phyloP scores from a whole-genome alignment of 2,329 filamentous ascomycete species.

The Amauroascus niger region DNA sequence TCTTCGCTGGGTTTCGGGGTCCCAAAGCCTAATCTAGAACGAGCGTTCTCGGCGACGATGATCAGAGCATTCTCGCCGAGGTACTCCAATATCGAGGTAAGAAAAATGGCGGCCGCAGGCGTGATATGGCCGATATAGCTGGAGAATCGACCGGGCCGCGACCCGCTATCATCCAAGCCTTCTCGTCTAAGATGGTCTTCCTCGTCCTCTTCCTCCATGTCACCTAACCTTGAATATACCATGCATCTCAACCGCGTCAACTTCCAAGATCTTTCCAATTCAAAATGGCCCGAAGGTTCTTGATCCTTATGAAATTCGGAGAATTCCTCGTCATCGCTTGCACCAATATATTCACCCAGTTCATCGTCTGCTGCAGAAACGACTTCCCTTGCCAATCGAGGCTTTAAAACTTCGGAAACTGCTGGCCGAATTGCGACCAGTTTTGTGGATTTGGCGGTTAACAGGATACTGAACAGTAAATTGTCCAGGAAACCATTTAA shows the following conservation, averaged over 20 bases:
- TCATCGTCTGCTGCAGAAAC: constrained; percentile 77
- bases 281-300: constrained; percentile 56
- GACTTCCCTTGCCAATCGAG: constrained; percentile 75
- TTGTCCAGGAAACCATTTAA: constrained; percentile 93
- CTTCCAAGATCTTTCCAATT: constrained; percentile 91
- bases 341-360: constrained; percentile 74
- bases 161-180: constrained; percentile 48
- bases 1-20: constrained; percentile 35
- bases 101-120: constrained; percentile 85
- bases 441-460: constrained; percentile 65
- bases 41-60: constrained; percentile 77
- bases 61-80: constrained; percentile 84
- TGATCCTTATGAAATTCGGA: constrained; percentile 46
- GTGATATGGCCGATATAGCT: constrained; percentile 59
- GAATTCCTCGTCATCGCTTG: constrained; percentile 60
- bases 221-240: constrained; percentile 93
- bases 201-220: constrained; percentile 97
- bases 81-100: constrained; percentile 89
- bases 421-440: constrained; percentile 68
- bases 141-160: constrained; percentile 46
- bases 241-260: constrained; percentile 86
- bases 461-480: constrained; percentile 82
- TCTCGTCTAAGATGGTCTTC: constrained; percentile 79
- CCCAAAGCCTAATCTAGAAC: constrained; percentile 39
- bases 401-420: constrained; percentile 76